These are phyloP conservation scores for Fraxinus baroniana DNA, from an alignment of 305 asterid species.

Conservation along the genomic window DNA sequence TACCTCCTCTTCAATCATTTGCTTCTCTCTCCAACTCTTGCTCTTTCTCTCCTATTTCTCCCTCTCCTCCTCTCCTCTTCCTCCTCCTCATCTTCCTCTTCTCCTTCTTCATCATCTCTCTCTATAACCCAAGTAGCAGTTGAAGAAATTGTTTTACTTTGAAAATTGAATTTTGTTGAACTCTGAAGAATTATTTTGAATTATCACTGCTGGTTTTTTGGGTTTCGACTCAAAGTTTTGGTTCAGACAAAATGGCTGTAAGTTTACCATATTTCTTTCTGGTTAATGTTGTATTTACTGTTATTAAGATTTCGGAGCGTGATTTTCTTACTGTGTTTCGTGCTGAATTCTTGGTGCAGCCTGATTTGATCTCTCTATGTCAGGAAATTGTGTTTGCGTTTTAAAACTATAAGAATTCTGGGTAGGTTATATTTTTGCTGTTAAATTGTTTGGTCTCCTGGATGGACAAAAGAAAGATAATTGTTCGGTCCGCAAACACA, in stretches of 20 bases:
- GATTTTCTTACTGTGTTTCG: too few species aligned
- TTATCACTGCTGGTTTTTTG: not conserved
- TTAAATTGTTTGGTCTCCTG: not conserved
- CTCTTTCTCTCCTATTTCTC: not conserved
- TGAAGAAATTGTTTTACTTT: not conserved
- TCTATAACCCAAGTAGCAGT: not conserved
- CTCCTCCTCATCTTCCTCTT: not conserved
- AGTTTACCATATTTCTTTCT: slow-evolving; percentile 20
- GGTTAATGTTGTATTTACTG: not conserved
- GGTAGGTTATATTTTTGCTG: not conserved
- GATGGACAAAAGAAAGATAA: not conserved
- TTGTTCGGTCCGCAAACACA: not conserved
- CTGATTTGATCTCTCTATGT: not conserved
- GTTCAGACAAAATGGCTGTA: slow-evolving; percentile 46
- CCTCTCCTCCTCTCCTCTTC: not conserved
- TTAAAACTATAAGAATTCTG: not conserved
- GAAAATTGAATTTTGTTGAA: not conserved
- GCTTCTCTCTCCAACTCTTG: not conserved
- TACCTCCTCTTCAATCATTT: slow-evolving; percentile 12
- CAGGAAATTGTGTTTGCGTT: not conserved
- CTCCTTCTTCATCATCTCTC: not conserved
- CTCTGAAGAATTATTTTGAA: not conserved
- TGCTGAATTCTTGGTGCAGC: not conserved
- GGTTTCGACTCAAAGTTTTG: slow-evolving; percentile 7
- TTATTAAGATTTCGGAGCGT: too few species aligned